Percentiles rank a stretch among this genome's conserved stretches.
Evolutionary conservation across 2,329 filamentous ascomycete genomes (phyloP).

Genomic region (Helicocarpus griseus): DNA sequence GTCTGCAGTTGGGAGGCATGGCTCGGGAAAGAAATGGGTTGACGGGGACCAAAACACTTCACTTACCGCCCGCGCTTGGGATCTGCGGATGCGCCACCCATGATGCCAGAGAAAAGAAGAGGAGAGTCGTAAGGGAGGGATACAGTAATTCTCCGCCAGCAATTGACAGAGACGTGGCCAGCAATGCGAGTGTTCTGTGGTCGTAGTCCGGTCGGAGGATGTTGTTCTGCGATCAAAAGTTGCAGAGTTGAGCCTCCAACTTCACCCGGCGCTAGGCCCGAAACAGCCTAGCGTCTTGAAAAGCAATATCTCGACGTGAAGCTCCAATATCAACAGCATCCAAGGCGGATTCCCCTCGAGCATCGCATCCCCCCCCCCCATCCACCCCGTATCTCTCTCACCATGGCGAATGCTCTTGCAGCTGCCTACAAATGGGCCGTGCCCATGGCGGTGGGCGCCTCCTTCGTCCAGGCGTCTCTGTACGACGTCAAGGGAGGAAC

Average conservation of each 20-base stretch:
- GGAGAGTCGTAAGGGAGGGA: not conserved
- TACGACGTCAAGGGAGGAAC: slow-evolving; percentile 96
- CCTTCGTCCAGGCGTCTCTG: slow-evolving; percentile 63
- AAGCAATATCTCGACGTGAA: slow-evolving; percentile 22
- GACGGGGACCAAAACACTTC: not conserved
- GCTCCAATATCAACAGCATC: slow-evolving; percentile 9
- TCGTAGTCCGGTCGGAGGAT: slow-evolving; percentile 10
- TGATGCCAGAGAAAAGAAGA: slow-evolving; percentile 14
- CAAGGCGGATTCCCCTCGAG: not conserved
- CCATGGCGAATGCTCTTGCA: slow-evolving; percentile 40
- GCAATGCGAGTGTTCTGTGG: slow-evolving; percentile 1
- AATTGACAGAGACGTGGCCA: not conserved
- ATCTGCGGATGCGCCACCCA: slow-evolving; percentile 28
- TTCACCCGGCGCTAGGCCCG: slow-evolving; percentile 24
- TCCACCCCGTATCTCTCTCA: slow-evolving; percentile 1
- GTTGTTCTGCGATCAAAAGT: slow-evolving; percentile 20
- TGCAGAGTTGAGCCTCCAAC: slow-evolving; percentile 20
- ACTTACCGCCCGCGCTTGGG: slow-evolving; percentile 38
- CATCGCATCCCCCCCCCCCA: slow-evolving; percentile 6
- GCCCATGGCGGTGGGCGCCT: slow-evolving; percentile 59
- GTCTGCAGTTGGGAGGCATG: not conserved
- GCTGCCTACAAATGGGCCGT: slow-evolving; percentile 46
- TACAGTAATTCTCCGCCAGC: not conserved
- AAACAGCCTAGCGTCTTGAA: slow-evolving; percentile 23
- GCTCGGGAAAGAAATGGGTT: not conserved